Evolutionary conservation across 345 rosid genomes (phyloP).

Genomic region (Arabidopsis thaliana): DNA sequence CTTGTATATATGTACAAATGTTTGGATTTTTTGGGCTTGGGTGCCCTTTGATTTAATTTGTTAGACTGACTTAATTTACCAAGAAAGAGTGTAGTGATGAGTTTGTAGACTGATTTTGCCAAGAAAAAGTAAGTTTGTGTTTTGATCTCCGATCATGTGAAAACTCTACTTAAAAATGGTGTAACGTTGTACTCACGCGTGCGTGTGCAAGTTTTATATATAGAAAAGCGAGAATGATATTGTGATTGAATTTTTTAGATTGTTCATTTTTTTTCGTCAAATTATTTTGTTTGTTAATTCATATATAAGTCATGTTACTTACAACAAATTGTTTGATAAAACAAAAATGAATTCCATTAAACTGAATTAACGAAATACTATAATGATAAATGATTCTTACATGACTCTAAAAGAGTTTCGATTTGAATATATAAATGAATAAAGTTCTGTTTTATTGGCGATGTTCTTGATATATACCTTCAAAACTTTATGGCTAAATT

Average conservation of each 20-base stretch:
- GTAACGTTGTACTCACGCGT: constrained; percentile 34
- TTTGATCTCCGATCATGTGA: constrained; percentile 33
- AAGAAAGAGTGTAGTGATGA: constrained; percentile 30
- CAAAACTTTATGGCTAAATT: no score
- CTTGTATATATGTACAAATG: constrained; percentile 18
- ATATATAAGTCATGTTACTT: neutral
- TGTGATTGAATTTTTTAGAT: neutral
- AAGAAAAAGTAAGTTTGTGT: constrained; percentile 24
- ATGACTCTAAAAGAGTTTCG: neutral
- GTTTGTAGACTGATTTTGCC: constrained; percentile 31
- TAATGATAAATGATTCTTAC: neutral
- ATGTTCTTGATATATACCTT: no score
- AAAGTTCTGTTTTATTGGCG: neutral
- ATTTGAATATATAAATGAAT: neutral
- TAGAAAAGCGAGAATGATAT: neutral
- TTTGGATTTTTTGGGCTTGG: constrained; percentile 24
- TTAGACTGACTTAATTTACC: constrained; percentile 27
- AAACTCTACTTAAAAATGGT: constrained; percentile 20
- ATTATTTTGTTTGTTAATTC: neutral
- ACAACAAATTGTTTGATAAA: no score
- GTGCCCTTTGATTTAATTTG: constrained; percentile 30
- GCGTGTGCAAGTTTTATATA: constrained; percentile 27
- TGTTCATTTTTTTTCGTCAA: neutral
- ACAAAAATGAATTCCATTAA: neutral
- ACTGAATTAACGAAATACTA: neutral